Evolutionary conservation across 148 eudicot genomes (phyloP), one percentile per base, ranked within the genome.

Genomic region (Oxyria digyna): DNA sequence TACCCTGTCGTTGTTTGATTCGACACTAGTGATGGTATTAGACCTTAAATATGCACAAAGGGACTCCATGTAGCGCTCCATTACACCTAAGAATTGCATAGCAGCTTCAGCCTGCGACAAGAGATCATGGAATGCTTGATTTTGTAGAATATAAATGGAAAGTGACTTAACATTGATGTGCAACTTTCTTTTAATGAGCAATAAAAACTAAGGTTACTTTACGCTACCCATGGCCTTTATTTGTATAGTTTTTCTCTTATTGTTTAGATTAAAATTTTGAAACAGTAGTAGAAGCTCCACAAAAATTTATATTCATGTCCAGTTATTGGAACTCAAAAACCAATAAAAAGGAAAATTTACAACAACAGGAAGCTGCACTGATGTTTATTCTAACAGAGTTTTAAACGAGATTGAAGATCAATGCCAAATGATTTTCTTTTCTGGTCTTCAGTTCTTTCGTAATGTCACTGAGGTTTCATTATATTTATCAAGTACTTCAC

Each of bases 1-100:
- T 64, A 94, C 98, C 88, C 91, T 84, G 78, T 94, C 98, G 73
- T 82, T 77, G 69, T 86, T 80, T 75, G 95, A 82, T 77, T 89
- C 96, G 67, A 90, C 97, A 78, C 88, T 88, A 71, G 98, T 94
- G 77, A 90, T 94, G 69, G 98, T 80, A 78, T 94, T 85, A 59
- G 87, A 81, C 82, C 90, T 79, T 81, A 94, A 71, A 80, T 90
- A 84, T 62, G 92, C 78, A 80, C 92, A 94, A 67, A 88, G 75
- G 15, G 88, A 90, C 73, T 94, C 97, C 83, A 94, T 70, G 78
- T 90, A 84, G 67, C 75, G 73, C 82, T 85, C 86, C 87, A 90
- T 79, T 50, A 86, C 81, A 48, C 59, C 33, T 70, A 80, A 23
- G 76, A 90, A 94, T 32, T 83, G 81, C 45, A 71, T 64, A 62